Evolutionary conservation across 192 early-diverging fungal genomes (phyloP).

Genomic region (Gorgonomyces haynaldii): DNA sequence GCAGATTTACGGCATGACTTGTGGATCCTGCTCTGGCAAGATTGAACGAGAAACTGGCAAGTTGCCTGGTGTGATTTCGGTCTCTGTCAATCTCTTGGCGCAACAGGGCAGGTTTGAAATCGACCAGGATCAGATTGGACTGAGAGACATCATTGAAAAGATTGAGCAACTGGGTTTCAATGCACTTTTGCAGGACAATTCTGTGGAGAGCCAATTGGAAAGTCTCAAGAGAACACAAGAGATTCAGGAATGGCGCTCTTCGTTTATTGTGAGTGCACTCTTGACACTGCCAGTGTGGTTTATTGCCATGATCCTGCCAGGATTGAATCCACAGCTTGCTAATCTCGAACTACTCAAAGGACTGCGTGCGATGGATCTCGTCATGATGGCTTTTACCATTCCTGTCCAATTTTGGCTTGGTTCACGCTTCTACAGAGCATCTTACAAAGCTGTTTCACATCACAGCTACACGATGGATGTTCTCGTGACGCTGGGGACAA

Average conservation of each 20-base stretch:
- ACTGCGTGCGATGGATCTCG: constrained; percentile 52
- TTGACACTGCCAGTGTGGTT: constrained; percentile 77
- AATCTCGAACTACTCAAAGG: constrained; percentile 37
- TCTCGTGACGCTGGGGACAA: constrained; percentile 74
- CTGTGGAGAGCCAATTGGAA: constrained; percentile 72
- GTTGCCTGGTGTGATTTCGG: constrained; percentile 44
- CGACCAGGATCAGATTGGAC: constrained; percentile 46
- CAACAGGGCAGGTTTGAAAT: constrained; percentile 66
- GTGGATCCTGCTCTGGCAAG: constrained; percentile 62
- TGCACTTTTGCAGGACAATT: constrained; percentile 52
- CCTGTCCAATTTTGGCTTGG: constrained; percentile 91
- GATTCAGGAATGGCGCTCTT: constrained; percentile 64
- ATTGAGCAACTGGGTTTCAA: constrained; percentile 77
- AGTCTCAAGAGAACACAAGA: constrained; percentile 75
- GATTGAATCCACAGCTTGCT: constrained; percentile 8
- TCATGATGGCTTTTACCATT: constrained; percentile 65
- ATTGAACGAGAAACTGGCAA: constrained; percentile 61
- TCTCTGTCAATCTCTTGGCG: constrained; percentile 64
- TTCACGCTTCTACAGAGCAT: constrained; percentile 59
- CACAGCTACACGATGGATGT: constrained; percentile 94
- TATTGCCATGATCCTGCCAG: constrained; percentile 64
- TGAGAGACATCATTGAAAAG: constrained; percentile 65
- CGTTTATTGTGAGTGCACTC: constrained; percentile 50
- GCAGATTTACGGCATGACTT: constrained; percentile 93
- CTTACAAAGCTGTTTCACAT: constrained; percentile 70